Base-by-base conservation (phyloP, 1,139 yeast species). In the Keqinozyma sinolaborantium region DNA sequence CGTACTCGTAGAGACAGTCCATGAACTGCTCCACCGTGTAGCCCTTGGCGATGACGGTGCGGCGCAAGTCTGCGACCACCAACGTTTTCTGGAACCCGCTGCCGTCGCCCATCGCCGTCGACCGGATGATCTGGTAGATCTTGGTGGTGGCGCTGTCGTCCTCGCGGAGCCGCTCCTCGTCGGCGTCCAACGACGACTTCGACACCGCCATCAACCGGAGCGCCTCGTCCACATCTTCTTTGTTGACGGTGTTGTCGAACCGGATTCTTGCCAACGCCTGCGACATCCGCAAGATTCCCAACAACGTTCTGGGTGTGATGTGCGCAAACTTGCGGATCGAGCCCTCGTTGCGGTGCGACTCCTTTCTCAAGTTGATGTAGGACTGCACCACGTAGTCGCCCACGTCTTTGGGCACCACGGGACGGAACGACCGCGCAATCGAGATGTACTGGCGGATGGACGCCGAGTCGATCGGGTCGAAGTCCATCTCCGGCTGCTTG, bases 161-260 rank as follows among this genome's bases (percentile, higher is more conserved):
- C 48, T 80, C 87, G 30, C 70, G 66, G 26, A 46, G 56, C 30
- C 39, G 53, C 38, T 68, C 71, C 31, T 69, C 75, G 26, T 78
- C 79, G 25, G 71, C 67, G 44, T 73, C 73, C 47, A 92, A 71
- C 11, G 95, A 83, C 33, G 86, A 80, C 58, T 90, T 86, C 16
- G 96, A 87, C 13, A 86, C 95, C 46, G 83, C 83, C 38, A 83
- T 70, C 45, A 94, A 72, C 50, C 98, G 75, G 48, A 94, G 68
- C 0, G 98, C 96, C 62, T 94, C 99, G 51, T 94, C 97, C 24
- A 94, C 97, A 58, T 94, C 98, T 39, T 76, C 85, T 31, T 70
- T 62, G 16, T 70, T 71, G 6, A 94, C 98, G 11, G 56, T 62
- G 40, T 82, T 71, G 37, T 82, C 80, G 55, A 92, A 86, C 50